These are phyloP conservation scores for Santalum album DNA, from an alignment of 164 flowering plant genomes.

Conservation along the genomic window DNA sequence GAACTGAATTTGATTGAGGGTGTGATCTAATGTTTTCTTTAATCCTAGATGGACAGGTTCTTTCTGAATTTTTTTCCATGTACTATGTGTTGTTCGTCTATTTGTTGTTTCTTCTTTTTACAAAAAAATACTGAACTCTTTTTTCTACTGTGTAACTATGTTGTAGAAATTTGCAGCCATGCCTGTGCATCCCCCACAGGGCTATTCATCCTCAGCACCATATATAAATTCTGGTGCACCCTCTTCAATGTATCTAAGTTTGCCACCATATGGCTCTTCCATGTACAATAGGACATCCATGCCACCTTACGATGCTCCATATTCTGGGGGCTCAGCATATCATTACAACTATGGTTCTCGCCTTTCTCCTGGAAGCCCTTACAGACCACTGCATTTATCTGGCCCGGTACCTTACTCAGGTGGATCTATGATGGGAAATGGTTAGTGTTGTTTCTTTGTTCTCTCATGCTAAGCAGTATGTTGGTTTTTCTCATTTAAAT, in stretches of 20 bases:
- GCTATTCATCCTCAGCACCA: constrained; percentile 53
- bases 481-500: background rate
- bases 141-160: constrained; percentile 1
- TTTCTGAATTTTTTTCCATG: no score
- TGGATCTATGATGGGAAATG: constrained; percentile 79
- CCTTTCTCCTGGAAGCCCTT: constrained; percentile 78
- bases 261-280: constrained; percentile 89
- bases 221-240: constrained; percentile 70
- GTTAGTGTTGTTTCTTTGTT: constrained; percentile 18
- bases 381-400: constrained; percentile 64
- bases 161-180: constrained; percentile 69
- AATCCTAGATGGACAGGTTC: no score
- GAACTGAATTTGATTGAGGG: no score
- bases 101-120: no score
- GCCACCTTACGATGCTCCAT: constrained; percentile 81
- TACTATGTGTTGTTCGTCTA: no score
- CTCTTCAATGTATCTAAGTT: constrained; percentile 73
- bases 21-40: no score
- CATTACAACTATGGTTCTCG: constrained; percentile 75
- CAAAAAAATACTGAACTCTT: no score
- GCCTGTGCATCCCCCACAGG: constrained; percentile 63
- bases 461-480: background rate
- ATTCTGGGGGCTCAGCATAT: constrained; percentile 79
- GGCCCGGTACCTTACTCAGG: constrained; percentile 72
- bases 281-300: constrained; percentile 58